Conservation (phyloP, 2,329 filamentous ascomycete genomes). For the Diplodia scrobiculata region DNA sequence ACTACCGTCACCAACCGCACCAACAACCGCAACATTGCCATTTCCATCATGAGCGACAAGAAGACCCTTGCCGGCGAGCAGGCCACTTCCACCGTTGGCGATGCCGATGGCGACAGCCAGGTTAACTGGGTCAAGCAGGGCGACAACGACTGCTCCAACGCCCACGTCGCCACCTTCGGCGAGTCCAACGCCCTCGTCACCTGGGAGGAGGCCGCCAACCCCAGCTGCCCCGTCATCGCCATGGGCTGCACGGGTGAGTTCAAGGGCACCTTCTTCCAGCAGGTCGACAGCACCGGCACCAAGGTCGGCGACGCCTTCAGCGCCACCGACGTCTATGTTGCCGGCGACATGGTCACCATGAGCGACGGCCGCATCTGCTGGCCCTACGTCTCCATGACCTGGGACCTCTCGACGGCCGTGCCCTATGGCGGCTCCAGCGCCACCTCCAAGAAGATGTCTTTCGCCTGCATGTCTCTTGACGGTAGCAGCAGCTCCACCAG, state of each 20-base stretch:
- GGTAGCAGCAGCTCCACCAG: slow-evolving; percentile 32
- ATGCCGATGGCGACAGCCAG: slow-evolving; percentile 58
- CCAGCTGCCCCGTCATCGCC: slow-evolving; percentile 58
- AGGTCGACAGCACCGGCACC: slow-evolving; percentile 55
- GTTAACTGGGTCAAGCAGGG: slow-evolving; percentile 62
- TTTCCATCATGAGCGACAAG: slow-evolving; percentile 61
- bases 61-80: slow-evolving; percentile 57
- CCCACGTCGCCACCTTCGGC: slow-evolving; percentile 61
- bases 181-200: slow-evolving; percentile 57
- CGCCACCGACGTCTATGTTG: slow-evolving; percentile 59
- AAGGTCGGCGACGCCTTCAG: slow-evolving; percentile 56
- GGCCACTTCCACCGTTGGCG: slow-evolving; percentile 58
- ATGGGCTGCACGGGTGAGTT: slow-evolving; percentile 64
- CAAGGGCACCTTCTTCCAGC: slow-evolving; percentile 62
- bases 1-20: slow-evolving; percentile 58
- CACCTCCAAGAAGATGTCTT: slow-evolving; percentile 52
- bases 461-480: slow-evolving; percentile 52
- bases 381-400: slow-evolving; percentile 62
- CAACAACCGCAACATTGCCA: slow-evolving; percentile 62
- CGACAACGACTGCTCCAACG: slow-evolving; percentile 59
- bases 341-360: slow-evolving; percentile 65
- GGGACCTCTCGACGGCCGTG: slow-evolving; percentile 48
- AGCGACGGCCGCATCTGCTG: slow-evolving; percentile 62
- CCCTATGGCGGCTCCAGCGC: slow-evolving; percentile 34
- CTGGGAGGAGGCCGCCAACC: slow-evolving; percentile 63